Evolutionary conservation across 768 basidiomycete genomes (phyloP), one percentile per base, ranked within the genome.

Genomic region (Serendipita sp.): DNA sequence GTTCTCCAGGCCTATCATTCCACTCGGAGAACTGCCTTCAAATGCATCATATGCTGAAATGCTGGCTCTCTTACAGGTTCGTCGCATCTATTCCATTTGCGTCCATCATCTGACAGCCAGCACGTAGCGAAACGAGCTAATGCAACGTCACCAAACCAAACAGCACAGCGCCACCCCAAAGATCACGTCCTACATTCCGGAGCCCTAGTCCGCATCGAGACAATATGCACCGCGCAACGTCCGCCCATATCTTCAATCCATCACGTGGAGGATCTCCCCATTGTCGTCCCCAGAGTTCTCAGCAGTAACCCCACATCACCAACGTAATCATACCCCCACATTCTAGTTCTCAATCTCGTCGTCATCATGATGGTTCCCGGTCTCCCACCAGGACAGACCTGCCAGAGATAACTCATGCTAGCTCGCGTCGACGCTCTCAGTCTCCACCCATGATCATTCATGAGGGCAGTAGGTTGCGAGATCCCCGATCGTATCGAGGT

Each of bases 41-140:
- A 65, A 67, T 1, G 60, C 85, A 2, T 75, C 85, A 1, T 87
- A 88, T 64, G 81, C 87, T 62, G 83, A 84, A 0, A 75, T 90
- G 64, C 79, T 91, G 78, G 78, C 80, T 48, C 79, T 90, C 64
- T 64, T 71, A 10, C 53, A 66, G 27, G 70, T 71, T 43, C 40
- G 70, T 64, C 18, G 31, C 8, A 11, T 16, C n/a, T 58, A 34
- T 50, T 8, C 15, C 4, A 15, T 13, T 45, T 44, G 43, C 58
- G 13, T 62, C 63, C 16, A 43, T 31, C 67, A 60, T 63, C 63
- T 27, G 58, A 18, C 52, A 40, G 6, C 4, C 87, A 53, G 87
- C 91, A 33, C 23, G 43, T 63, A 46, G 69, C 87, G 87, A 67
- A 79, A 87, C 44, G 87, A 87, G 70, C 74, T 89, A 62, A 88